A percentile compares a stretch with the other conserved stretches of the same genome.
Evolutionary conservation across 768 basidiomycete genomes (phyloP).

Genomic region (Leucosporidium creatinivorum): DNA sequence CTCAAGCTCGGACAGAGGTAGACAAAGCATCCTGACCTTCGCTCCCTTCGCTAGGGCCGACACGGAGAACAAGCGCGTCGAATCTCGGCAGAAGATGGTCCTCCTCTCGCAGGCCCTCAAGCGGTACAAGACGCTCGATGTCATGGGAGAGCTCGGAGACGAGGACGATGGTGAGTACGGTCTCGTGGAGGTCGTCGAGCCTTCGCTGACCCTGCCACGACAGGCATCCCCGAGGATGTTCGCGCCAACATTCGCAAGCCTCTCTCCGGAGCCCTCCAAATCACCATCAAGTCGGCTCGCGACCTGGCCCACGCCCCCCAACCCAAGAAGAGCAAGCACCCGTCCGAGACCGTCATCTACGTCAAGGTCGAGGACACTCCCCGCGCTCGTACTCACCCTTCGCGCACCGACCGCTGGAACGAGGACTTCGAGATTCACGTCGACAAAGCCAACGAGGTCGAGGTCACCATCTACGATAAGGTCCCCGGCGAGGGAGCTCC

Average conservation of each 20-base stretch:
- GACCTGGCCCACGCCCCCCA: constrained; percentile 93
- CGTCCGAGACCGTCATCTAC: constrained; percentile 73
- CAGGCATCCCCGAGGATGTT: constrained; percentile 66
- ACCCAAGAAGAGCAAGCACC: constrained; percentile 41
- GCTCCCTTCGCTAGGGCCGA: constrained; percentile 45
- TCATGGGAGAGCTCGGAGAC: constrained; percentile 68
- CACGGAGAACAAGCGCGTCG: constrained; percentile 85
- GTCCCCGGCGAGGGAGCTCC: constrained; percentile 62
- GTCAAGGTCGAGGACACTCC: constrained; percentile 95
- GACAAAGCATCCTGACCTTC: neutral
- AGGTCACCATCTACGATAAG: constrained; percentile 91
- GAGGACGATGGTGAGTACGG: constrained; percentile 58
- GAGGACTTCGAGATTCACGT: constrained; percentile 94
- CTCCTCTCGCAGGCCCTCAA: constrained; percentile 84
- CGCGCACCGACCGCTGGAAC: constrained; percentile 93
- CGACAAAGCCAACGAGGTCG: constrained; percentile 97
- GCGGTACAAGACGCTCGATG: constrained; percentile 90
- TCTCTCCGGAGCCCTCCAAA: constrained; percentile 80
- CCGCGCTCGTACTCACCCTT: constrained; percentile 81
- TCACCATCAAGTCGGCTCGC: constrained; percentile 79
- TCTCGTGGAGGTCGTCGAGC: neutral
- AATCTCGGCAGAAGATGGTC: constrained; percentile 94
- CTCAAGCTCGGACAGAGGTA: neutral
- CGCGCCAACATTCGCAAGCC: constrained; percentile 95
- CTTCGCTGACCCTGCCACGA: neutral